Evolutionary conservation across 768 basidiomycete species (phyloP).

Genomic region (Tylopilus plumbeoviolaceoides): DNA sequence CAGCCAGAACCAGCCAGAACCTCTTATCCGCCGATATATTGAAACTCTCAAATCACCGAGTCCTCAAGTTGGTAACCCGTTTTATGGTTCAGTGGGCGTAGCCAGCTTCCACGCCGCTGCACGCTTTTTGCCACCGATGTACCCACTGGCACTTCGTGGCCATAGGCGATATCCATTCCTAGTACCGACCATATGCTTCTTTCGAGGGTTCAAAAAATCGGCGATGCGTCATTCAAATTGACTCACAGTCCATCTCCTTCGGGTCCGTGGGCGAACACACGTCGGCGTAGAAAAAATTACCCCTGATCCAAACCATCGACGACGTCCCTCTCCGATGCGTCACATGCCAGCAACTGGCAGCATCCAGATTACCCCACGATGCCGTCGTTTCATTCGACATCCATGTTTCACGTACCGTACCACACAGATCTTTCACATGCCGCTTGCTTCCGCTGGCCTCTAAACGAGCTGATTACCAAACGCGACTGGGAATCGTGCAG

Average conservation of each 20-base stretch:
- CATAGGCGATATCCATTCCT: background rate
- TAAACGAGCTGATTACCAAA: background rate
- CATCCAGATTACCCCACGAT: background rate
- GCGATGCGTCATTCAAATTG: background rate
- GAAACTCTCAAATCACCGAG: background rate
- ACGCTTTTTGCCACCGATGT: background rate
- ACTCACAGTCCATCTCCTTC: background rate
- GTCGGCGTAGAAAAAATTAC: background rate
- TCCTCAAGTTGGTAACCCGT: background rate
- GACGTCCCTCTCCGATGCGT: background rate
- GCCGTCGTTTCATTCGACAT: background rate
- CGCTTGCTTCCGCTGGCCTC: too few relatives aligned
- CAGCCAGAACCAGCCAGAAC: background rate
- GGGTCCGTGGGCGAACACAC: background rate
- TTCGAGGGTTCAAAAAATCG: too few relatives aligned
- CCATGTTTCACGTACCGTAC: conserved; percentile 10
- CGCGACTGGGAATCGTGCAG: background rate
- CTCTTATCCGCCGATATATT: background rate
- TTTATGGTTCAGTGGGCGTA: background rate
- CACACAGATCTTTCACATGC: too few relatives aligned
- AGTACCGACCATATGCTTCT: background rate
- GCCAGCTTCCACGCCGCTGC: background rate
- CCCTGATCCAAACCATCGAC: background rate
- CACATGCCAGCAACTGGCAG: background rate
- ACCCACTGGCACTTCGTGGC: background rate